Evolutionary conservation across 163 green algal species (phyloP).

Genomic region (Scenedesmus sp.): DNA sequence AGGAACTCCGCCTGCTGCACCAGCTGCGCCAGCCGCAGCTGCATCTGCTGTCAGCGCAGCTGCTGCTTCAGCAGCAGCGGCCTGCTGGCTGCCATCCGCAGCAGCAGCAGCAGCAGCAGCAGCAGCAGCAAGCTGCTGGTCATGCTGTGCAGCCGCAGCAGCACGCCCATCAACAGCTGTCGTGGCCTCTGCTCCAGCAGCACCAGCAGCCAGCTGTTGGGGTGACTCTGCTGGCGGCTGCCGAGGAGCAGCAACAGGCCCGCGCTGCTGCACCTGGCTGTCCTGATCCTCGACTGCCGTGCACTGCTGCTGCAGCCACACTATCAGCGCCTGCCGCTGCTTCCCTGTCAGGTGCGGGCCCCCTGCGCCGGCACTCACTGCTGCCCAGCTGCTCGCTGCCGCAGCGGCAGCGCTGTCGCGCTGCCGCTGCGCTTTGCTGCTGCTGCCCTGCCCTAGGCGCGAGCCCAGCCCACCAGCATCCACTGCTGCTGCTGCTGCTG

Average conservation of each 20-base stretch:
- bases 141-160: background rate
- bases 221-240: background rate
- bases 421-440: background rate
- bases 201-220: background rate
- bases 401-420: slow-evolving; percentile 9
- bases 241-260: slow-evolving; percentile 15
- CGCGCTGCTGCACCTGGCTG: background rate
- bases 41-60: background rate
- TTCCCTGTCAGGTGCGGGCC: background rate
- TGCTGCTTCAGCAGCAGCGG: background rate
- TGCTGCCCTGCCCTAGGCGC: background rate
- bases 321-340: slow-evolving; percentile 10
- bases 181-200: background rate
- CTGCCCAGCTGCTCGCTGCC: slow-evolving; percentile 8
- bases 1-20: background rate
- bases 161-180: background rate
- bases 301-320: slow-evolving; percentile 43
- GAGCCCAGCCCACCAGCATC: background rate
- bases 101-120: background rate
- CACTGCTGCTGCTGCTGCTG: background rate
- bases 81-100: background rate
- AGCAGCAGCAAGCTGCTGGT: slow-evolving; percentile 11
- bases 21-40: slow-evolving; percentile 17
- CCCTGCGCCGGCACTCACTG: background rate
- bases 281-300: background rate